phyloP scores from a whole-genome alignment of 345 rosid species.

The Linum tenue region DNA sequence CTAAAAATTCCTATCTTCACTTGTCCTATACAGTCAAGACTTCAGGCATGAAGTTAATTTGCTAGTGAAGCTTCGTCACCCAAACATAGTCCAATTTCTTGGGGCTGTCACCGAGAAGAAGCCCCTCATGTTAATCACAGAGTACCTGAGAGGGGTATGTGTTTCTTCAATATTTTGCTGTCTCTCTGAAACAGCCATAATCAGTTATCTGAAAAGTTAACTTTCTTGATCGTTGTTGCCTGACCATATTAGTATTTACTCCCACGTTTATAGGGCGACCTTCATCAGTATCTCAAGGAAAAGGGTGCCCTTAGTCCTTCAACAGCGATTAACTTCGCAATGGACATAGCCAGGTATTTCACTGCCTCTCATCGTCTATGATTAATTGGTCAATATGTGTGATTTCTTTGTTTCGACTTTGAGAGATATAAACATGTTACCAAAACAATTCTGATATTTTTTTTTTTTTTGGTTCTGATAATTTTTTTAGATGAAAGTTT shows the following conservation, averaged over 20 bases:
- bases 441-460: too few species aligned
- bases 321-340: conserved; percentile 78
- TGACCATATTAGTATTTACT: conserved; percentile 7
- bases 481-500: too few species aligned
- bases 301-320: conserved; percentile 84
- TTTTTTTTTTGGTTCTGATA: too few species aligned
- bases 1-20: conserved; percentile 12
- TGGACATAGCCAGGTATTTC: conserved; percentile 84
- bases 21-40: conserved; percentile 68
- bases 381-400: background rate
- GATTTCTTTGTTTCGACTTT: background rate
- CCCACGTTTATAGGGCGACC: conserved; percentile 68
- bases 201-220: conserved; percentile 7
- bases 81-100: conserved; percentile 93
- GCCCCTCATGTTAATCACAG: conserved; percentile 98
- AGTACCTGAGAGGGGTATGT: conserved; percentile 86
- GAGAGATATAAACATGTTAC: background rate
- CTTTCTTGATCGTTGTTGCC: conserved; percentile 9
- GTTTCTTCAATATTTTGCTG: conserved; percentile 9
- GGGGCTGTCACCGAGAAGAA: conserved; percentile 98
- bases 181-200: conserved; percentile 7
- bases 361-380: background rate
- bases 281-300: conserved; percentile 90
- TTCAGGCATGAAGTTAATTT: conserved; percentile 97
- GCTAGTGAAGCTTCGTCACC: conserved; percentile 98